Evolutionary conservation across 2,329 filamentous ascomycete genomes (phyloP).

Genomic region (Plenodomus biglobosus): DNA sequence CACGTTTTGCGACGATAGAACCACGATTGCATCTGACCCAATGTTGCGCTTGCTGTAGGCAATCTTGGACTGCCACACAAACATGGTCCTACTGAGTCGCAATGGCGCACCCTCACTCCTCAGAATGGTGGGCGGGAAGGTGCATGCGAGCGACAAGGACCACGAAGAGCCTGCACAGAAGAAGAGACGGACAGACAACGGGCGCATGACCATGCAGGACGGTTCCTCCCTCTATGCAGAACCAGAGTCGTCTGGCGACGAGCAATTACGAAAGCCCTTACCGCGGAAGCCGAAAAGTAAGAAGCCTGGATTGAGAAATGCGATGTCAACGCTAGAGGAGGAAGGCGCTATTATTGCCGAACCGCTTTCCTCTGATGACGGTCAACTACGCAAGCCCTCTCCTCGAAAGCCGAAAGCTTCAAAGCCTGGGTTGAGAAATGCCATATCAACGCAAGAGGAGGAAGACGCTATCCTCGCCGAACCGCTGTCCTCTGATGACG

Average conservation of each 20-base stretch:
- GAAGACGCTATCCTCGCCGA: conserved; percentile 21
- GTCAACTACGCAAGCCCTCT: conserved; percentile 13
- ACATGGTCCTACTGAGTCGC: conserved; percentile 17
- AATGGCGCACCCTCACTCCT: conserved; percentile 26
- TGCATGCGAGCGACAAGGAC: conserved; percentile 42
- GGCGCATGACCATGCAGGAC: neutral
- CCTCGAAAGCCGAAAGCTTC: conserved; percentile 8
- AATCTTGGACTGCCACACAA: neutral
- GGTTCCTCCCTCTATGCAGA: neutral
- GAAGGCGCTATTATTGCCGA: conserved; percentile 21
- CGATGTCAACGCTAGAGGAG: neutral
- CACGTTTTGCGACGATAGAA: neutral
- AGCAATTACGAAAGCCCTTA: neutral
- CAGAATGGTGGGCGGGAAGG: conserved; percentile 31
- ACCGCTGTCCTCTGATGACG: conserved; percentile 23
- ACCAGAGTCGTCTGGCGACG: neutral
- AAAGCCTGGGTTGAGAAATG: neutral
- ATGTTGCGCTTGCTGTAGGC: neutral
- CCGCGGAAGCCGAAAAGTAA: neutral
- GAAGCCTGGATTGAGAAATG: neutral
- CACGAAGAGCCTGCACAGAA: conserved; percentile 32
- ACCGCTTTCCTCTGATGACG: conserved; percentile 23
- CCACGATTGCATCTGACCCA: neutral
- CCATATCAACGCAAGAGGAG: neutral
- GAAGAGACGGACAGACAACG: conserved; percentile 5